phyloP scores from a whole-genome alignment of 2,329 filamentous ascomycete genomes.

The Microcyclospora pomicola region DNA sequence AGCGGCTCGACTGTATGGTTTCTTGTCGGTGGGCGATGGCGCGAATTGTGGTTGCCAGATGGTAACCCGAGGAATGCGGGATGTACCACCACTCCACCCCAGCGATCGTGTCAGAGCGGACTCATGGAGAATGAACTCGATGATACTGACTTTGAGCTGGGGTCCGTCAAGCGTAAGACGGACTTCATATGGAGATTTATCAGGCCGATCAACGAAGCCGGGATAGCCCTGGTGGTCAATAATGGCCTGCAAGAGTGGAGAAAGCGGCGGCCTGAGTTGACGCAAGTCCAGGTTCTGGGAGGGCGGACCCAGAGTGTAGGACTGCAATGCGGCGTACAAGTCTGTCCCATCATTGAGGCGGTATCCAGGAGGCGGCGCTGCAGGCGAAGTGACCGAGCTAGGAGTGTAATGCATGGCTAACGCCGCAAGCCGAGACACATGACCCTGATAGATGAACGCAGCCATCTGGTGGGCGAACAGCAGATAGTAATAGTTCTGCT shows the following conservation, averaged over 20 bases:
- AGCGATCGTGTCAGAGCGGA: slow-evolving; percentile 13
- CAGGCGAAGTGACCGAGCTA: slow-evolving; percentile 27
- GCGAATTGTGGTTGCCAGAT: slow-evolving; percentile 12
- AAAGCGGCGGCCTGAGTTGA: slow-evolving; percentile 23
- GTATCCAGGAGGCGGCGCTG: slow-evolving; percentile 30
- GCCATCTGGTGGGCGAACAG: slow-evolving; percentile 49
- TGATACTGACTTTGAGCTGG: slow-evolving; percentile 11
- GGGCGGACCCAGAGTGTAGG: slow-evolving; percentile 39
- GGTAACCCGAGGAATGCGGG: slow-evolving; percentile 11
- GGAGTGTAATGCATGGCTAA: slow-evolving; percentile 32
- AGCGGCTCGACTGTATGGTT: neutral
- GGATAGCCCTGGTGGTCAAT: slow-evolving; percentile 24
- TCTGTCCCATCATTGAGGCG: slow-evolving; percentile 33
- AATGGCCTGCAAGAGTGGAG: slow-evolving; percentile 19
- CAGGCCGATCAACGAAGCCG: slow-evolving; percentile 13
- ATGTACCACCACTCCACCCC: slow-evolving; percentile 17
- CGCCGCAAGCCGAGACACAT: slow-evolving; percentile 38
- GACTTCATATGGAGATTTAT: slow-evolving; percentile 20
- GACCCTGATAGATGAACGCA: slow-evolving; percentile 47
- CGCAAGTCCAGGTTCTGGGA: slow-evolving; percentile 23
- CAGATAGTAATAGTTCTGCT: slow-evolving; percentile 53
- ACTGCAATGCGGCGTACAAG: slow-evolving; percentile 25
- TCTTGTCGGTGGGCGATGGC: neutral
- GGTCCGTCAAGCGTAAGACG: slow-evolving; percentile 22
- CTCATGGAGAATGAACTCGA: slow-evolving; percentile 16